Percentiles rank a stretch among this genome's conserved stretches.
Conservation (phyloP, 1,284 basidiomycete species). For the Fomitiporia mediterranea region DNA sequence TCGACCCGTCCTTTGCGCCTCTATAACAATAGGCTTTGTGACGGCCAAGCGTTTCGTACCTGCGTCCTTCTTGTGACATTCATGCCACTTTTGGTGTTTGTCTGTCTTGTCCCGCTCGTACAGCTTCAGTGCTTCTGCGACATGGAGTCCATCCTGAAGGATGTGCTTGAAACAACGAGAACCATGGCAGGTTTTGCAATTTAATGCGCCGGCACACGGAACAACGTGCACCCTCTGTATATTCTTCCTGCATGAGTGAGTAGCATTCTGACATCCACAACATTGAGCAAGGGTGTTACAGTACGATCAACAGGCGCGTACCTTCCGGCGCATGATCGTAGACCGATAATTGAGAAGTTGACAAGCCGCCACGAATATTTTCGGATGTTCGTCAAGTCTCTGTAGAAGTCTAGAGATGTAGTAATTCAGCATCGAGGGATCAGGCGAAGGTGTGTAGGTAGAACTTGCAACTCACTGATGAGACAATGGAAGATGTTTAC, state of each 20-base stretch:
- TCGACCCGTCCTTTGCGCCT: constrained; percentile 34
- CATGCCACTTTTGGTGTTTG: constrained; percentile 43
- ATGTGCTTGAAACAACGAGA: constrained; percentile 50
- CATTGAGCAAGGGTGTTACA: background rate
- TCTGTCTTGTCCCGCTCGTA: constrained; percentile 28
- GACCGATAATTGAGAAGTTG: constrained; percentile 23
- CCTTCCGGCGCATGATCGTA: constrained; percentile 25
- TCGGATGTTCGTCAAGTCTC: constrained; percentile 20
- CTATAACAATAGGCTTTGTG: constrained; percentile 23
- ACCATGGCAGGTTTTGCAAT: constrained; percentile 49
- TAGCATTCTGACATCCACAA: background rate
- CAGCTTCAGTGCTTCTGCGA: constrained; percentile 43
- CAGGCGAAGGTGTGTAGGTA: background rate
- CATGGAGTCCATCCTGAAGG: constrained; percentile 44
- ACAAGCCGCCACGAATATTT: constrained; percentile 25
- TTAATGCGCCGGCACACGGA: constrained; percentile 28
- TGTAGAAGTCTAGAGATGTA: no score
- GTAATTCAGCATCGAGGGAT: no score
- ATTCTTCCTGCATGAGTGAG: background rate
- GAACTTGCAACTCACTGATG: background rate
- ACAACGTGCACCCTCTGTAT: constrained; percentile 25
- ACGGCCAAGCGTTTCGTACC: constrained; percentile 28
- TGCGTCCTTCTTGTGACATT: constrained; percentile 31
- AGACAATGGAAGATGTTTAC: constrained; percentile 22
- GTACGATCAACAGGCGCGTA: constrained; percentile 2